Conservation (phyloP, 2,329 filamentous ascomycete genomes). For the Alternaria dauci region DNA sequence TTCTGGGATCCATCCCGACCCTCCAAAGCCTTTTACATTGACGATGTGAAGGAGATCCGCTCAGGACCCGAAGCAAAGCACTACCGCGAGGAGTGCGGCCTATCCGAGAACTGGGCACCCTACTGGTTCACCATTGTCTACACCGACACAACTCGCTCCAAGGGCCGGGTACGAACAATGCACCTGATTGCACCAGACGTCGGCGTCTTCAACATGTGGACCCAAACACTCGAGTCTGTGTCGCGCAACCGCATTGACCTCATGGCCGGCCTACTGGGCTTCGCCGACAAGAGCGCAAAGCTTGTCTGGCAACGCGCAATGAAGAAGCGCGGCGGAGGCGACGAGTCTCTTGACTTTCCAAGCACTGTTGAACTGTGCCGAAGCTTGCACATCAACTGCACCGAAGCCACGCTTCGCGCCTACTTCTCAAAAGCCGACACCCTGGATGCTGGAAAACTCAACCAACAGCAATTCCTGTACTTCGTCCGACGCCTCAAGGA, state of each 20-base stretch:
- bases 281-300: constrained; percentile 77
- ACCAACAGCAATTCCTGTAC: constrained; percentile 80
- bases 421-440: constrained; percentile 79
- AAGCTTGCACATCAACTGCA: constrained; percentile 90
- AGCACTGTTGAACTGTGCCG: constrained; percentile 86
- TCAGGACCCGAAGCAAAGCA: constrained; percentile 84
- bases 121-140: constrained; percentile 94
- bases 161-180: constrained; percentile 78
- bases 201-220: constrained; percentile 80
- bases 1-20: constrained; percentile 83
- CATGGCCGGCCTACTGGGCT: constrained; percentile 86
- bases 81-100: constrained; percentile 83
- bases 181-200: constrained; percentile 83
- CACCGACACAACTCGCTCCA: constrained; percentile 77
- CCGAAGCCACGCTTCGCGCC: constrained; percentile 73
- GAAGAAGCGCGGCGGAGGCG: constrained; percentile 68
- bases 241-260: constrained; percentile 86
- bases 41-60: constrained; percentile 92
- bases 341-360: constrained; percentile 77
- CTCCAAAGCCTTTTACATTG: constrained; percentile 88
- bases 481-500: constrained; percentile 87
- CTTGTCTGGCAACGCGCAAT: constrained; percentile 89
- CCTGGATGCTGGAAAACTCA: constrained; percentile 70
- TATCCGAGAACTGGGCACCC: constrained; percentile 71
- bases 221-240: constrained; percentile 81